Evolutionary conservation across 1,139 yeast species (phyloP), one percentile per base, ranked within the genome.

Genomic region (Saccharomyces hybrid): DNA sequence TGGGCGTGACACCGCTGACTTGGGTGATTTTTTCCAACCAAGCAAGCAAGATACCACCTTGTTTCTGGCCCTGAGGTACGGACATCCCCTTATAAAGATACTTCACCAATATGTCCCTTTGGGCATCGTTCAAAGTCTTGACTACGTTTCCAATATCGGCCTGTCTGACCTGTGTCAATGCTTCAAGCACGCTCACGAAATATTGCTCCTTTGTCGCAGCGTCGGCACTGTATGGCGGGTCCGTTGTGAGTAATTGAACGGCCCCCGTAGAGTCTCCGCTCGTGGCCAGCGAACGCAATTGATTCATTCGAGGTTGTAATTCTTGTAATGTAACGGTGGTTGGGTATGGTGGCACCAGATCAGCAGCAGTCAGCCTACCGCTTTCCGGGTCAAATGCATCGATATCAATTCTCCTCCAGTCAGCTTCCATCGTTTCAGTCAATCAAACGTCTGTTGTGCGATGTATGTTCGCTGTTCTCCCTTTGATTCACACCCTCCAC

Each of bases 1-100:
- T 86, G 46, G 96, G 88, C 9, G 96, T 97, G 68, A 87, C 83
- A 16, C 98, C 98, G 13, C 91, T 82, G 47, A 81, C 73, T 59
- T 86, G 95, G 46, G 88, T 84, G 26, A 95, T 81, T 72, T 89
- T 90, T 64, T 93, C 98, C 68, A 86, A 89, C 99, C 99, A 95
- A 46, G 84, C 80, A 66, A 95, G 80, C 64, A 95, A 72, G 54
- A 85, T 77, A 49, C 96, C 96, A 23, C 97, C 96, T 62, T 86
- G 90, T 63, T 87, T 88, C 61, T 90, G 89, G 4, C 95, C 89
- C 62, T 83, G 82, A 28, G 82, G 78, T 8, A 85, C 75, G 46
- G 83, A 76, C 96, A 95, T 89, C 48, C 89, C 90, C 66, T 85
- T 86, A 73, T 91, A 95, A 57, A 93, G 75, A 70, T 88, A 88